These are phyloP conservation scores for Ceratocystis huliohia DNA, from an alignment of 2,329 filamentous ascomycete genomes.

Conservation along the genomic window DNA sequence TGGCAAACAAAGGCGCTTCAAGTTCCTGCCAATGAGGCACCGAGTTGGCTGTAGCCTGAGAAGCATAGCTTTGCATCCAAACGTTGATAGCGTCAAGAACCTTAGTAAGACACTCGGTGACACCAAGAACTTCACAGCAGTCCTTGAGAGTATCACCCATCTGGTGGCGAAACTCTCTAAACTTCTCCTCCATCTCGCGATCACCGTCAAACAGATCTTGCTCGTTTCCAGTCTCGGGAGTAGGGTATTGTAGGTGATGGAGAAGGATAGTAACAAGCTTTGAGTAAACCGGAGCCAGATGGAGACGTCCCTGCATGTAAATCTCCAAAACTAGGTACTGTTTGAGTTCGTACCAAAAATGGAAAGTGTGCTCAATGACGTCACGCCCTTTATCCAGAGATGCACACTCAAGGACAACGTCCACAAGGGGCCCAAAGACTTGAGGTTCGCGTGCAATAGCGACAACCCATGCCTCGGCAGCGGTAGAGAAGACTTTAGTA, in stretches of 20 bases:
- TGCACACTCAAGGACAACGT: slow-evolving; percentile 84
- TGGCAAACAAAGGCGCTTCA: slow-evolving; percentile 85
- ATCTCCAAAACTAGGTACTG: slow-evolving; percentile 85
- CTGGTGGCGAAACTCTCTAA: slow-evolving; percentile 86
- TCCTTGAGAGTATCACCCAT: slow-evolving; percentile 99
- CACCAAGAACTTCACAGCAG: slow-evolving; percentile 88
- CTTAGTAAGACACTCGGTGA: slow-evolving; percentile 80
- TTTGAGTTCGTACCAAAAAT: slow-evolving; percentile 97
- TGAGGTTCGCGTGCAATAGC: slow-evolving; percentile 72
- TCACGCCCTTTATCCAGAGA: slow-evolving; percentile 78
- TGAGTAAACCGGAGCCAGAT: slow-evolving; percentile 70
- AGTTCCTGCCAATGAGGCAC: slow-evolving; percentile 95
- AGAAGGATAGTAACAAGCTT: slow-evolving; percentile 89
- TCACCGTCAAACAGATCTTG: slow-evolving; percentile 89
- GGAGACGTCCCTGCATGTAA: slow-evolving; percentile 68
- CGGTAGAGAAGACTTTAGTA: slow-evolving; percentile 82
- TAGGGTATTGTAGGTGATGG: slow-evolving; percentile 76
- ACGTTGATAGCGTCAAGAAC: slow-evolving; percentile 72
- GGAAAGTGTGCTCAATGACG: slow-evolving; percentile 85
- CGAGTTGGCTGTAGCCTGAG: slow-evolving; percentile 56
- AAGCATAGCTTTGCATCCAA: slow-evolving; percentile 75
- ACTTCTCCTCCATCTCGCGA: slow-evolving; percentile 90
- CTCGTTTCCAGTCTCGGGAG: slow-evolving; percentile 58
- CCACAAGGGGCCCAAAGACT: slow-evolving; percentile 74
- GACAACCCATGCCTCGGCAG: slow-evolving; percentile 88